Percentiles rank a stretch among this genome's conserved stretches.
Conservation (phyloP, 495 filamentous ascomycete genomes). For the Chlorociboria aeruginascens region DNA sequence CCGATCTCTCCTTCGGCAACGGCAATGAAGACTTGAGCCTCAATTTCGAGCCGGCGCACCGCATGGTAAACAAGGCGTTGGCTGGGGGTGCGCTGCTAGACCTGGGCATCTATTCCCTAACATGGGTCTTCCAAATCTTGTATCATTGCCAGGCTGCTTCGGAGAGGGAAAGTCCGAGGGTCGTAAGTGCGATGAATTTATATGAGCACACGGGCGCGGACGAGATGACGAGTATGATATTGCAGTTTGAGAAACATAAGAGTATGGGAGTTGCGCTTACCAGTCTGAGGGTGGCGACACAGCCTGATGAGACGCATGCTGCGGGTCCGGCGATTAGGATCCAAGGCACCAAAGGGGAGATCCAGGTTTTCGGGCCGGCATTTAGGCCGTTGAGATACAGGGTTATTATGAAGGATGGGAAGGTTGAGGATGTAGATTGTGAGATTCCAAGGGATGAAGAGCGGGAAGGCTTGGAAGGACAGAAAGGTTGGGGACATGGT, state of each 20-base stretch:
- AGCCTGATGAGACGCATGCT: constrained; percentile 39
- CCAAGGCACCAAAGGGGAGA: constrained; percentile 76
- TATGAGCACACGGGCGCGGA: constrained; percentile 73
- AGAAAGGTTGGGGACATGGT: constrained; percentile 51
- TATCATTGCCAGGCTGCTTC: constrained; percentile 38
- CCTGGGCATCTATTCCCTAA: constrained; percentile 78
- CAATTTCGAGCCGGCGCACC: constrained; percentile 42
- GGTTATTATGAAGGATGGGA: constrained; percentile 29
- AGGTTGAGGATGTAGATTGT: constrained; percentile 47
- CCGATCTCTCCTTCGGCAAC: constrained; percentile 47
- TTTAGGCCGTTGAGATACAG: constrained; percentile 59
- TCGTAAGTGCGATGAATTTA: constrained; percentile 53
- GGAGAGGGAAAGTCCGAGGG: constrained; percentile 32
- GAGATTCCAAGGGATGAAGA: constrained; percentile 45
- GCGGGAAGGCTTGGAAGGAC: constrained; percentile 25
- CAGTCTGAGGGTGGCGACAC: constrained; percentile 45
- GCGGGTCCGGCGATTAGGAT: constrained; percentile 65
- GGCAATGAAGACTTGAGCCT: constrained; percentile 24
- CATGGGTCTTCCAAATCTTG: constrained; percentile 87
- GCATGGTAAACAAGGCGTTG: constrained; percentile 80
- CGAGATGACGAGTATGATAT: constrained; percentile 66
- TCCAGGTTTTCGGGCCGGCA: constrained; percentile 65
- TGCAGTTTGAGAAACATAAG: constrained; percentile 57
- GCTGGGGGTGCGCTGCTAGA: constrained; percentile 80
- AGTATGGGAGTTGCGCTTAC: constrained; percentile 72